phyloP scores from a whole-genome alignment of 345 rosid species.

The Corymbia maculata region DNA sequence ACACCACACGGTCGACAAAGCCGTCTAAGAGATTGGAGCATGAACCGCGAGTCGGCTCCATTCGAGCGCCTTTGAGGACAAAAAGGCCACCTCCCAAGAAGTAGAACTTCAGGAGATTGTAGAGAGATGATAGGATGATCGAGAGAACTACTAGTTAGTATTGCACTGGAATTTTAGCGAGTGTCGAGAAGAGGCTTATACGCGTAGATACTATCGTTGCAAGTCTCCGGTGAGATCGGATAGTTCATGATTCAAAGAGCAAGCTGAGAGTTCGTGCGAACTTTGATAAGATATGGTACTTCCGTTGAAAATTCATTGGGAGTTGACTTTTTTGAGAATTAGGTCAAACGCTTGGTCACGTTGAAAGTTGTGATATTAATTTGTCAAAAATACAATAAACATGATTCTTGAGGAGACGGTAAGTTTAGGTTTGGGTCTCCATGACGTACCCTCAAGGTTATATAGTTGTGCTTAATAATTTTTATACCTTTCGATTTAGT shows the following conservation, averaged over 20 bases:
- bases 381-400: not conserved
- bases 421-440: not conserved
- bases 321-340: not conserved
- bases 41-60: not conserved
- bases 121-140: no score
- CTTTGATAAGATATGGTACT: not conserved
- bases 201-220: not conserved
- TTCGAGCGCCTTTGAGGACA: no score
- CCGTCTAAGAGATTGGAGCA: not conserved
- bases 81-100: no score
- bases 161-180: no score
- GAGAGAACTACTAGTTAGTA: no score
- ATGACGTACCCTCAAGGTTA: not conserved
- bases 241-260: not conserved
- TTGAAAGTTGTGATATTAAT: not conserved
- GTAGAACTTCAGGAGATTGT: no score
- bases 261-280: rapidly evolving
- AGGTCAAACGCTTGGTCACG: rapidly evolving
- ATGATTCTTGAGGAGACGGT: not conserved
- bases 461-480: no score
- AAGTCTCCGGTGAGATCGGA: rapidly evolving
- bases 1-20: not conserved
- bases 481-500: no score
- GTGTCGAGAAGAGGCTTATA: no score
- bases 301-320: not conserved